phyloP scores from a whole-genome alignment of 2,329 filamentous ascomycete species.

The Fusarium chaquense region DNA sequence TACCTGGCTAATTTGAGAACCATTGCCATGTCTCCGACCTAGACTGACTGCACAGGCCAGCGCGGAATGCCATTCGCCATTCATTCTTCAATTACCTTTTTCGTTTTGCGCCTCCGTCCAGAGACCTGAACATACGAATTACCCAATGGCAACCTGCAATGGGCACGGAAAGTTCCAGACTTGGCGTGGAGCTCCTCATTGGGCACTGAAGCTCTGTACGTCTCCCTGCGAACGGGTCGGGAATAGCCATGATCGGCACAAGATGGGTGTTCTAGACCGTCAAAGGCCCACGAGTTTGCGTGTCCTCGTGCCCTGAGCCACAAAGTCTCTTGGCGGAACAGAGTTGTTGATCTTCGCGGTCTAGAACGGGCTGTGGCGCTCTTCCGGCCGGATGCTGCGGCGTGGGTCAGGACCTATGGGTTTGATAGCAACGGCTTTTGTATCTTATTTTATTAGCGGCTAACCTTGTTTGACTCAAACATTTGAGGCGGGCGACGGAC shows the following conservation, averaged over 20 bases:
- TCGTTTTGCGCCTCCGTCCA: conserved; percentile 14
- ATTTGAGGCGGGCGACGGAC: background rate
- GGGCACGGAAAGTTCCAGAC: conserved; percentile 1
- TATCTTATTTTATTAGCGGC: background rate
- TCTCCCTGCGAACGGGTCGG: conserved; percentile 40
- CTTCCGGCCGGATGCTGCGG: conserved; percentile 34
- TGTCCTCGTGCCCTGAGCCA: conserved; percentile 45
- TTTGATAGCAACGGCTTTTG: conserved; percentile 25
- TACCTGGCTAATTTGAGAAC: conserved; percentile 22
- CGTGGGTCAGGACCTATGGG: background rate
- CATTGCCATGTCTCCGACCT: background rate
- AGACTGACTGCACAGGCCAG: background rate
- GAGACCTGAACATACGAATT: background rate
- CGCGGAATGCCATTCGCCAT: background rate
- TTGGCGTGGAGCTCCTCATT: conserved; percentile 2
- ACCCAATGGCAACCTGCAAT: conserved; percentile 18
- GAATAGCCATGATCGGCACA: conserved; percentile 36
- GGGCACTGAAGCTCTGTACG: background rate
- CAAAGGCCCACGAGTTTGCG: conserved; percentile 2
- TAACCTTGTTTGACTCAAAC: background rate
- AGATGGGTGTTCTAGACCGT: conserved; percentile 24
- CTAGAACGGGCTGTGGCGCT: conserved; percentile 37
- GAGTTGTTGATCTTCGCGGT: conserved; percentile 11
- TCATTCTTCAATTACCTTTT: background rate
- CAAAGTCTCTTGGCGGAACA: conserved; percentile 11